A percentile compares a stretch with the other conserved stretches of the same genome.
Evolutionary conservation across 1,284 basidiomycete species (phyloP).

Genomic region (Trichosporon sp.): DNA sequence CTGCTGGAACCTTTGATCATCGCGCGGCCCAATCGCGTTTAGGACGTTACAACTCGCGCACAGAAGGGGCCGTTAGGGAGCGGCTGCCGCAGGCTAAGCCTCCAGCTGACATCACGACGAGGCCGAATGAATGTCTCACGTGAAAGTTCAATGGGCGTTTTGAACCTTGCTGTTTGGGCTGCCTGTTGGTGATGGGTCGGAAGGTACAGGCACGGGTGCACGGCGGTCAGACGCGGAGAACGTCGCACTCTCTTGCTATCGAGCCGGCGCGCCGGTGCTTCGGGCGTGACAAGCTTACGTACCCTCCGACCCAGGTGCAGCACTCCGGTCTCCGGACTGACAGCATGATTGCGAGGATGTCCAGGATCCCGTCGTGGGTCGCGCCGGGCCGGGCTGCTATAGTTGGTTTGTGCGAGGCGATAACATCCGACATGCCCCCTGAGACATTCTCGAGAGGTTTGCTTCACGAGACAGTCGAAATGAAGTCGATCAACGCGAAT

Average conservation of each 20-base stretch:
- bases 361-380: neutral
- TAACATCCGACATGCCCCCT: conserved; percentile 1
- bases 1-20: neutral
- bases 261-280: neutral
- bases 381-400: neutral
- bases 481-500: neutral
- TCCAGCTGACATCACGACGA: neutral
- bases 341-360: neutral
- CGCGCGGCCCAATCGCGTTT: neutral
- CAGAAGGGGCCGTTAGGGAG: neutral
- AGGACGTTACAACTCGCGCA: neutral
- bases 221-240: neutral
- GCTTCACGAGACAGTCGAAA: neutral
- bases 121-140: conserved; percentile 10
- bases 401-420: neutral
- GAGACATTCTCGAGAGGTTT: neutral
- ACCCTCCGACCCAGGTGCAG: neutral
- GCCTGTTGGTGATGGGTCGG: neutral
- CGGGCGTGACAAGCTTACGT: conserved; percentile 8
- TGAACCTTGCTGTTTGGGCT: neutral
- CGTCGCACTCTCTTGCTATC: neutral
- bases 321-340: neutral
- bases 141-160: conserved; percentile 10
- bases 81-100: no score
- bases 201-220: neutral